phyloP scores from a whole-genome alignment of 768 basidiomycete genomes.

The Leccinum incarnatum region DNA sequence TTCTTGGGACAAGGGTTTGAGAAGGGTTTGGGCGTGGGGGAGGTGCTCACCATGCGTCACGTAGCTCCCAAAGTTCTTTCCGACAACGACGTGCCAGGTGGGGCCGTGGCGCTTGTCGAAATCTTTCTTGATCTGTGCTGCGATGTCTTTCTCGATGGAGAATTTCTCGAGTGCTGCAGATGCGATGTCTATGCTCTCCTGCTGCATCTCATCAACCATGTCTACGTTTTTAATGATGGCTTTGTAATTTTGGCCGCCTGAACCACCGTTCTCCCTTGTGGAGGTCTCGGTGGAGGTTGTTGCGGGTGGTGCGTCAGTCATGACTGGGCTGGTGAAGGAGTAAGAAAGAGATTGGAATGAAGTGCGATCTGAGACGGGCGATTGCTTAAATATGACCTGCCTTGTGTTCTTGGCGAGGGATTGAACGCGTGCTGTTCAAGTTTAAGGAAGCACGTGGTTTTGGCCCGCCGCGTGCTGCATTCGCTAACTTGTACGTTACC shows the following conservation, averaged over 20 bases:
- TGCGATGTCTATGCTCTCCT: slow-evolving; percentile 88
- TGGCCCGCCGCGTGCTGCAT: slow-evolving; percentile 1
- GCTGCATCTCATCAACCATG: slow-evolving; percentile 96
- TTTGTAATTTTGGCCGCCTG: slow-evolving; percentile 48
- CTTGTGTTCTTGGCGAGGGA: slow-evolving; percentile 28
- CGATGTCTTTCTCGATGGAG: slow-evolving; percentile 97
- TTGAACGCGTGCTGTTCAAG: slow-evolving; percentile 11
- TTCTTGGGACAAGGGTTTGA: slow-evolving; percentile 49
- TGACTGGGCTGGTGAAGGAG: slow-evolving; percentile 24
- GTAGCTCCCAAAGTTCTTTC: slow-evolving; percentile 98
- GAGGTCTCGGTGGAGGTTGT: slow-evolving; percentile 54
- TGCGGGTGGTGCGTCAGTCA: slow-evolving; percentile 60
- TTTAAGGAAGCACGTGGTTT: slow-evolving; percentile 20
- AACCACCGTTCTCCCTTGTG: slow-evolving; percentile 37
- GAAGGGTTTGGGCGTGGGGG: background rate
- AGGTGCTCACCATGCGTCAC: slow-evolving; percentile 83
- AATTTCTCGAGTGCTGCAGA: slow-evolving; percentile 83
- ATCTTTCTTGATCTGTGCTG: slow-evolving; percentile 97
- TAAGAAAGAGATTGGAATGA: background rate
- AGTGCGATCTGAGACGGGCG: background rate
- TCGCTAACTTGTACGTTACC: background rate
- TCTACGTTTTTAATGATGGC: slow-evolving; percentile 96
- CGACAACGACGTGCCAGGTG: slow-evolving; percentile 98
- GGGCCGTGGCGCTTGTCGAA: slow-evolving; percentile 90
- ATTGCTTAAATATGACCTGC: slow-evolving; percentile 31